These are phyloP conservation scores for Tetrastigma voinierianum DNA, from an alignment of 164 flowering plant genomes.

Conservation along the genomic window DNA sequence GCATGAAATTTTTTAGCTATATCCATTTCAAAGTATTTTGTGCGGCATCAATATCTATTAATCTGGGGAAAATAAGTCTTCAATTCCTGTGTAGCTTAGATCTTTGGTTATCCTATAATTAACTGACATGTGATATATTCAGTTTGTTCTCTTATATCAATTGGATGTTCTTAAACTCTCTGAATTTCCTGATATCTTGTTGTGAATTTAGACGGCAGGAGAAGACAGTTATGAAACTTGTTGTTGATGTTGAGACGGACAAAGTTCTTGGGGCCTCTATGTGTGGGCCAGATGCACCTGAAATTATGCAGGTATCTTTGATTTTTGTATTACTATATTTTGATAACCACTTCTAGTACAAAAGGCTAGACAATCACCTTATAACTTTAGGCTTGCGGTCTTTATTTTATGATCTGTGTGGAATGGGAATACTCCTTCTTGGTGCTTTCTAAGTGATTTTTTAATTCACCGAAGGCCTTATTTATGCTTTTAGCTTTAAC, in stretches of 20 bases:
- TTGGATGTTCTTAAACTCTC: neutral
- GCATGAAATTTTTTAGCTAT: no score
- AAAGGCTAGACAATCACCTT: neutral
- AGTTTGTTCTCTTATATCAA: neutral
- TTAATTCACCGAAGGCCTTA: neutral
- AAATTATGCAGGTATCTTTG: conserved; percentile 81
- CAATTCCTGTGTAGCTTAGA: neutral
- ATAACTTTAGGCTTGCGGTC: neutral
- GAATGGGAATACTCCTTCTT: neutral
- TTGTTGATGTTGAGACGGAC: conserved; percentile 86
- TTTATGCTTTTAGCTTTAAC: no score
- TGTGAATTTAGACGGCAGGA: conserved; percentile 71
- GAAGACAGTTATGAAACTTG: conserved; percentile 85
- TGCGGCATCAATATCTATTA: no score
- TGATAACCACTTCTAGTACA: neutral
- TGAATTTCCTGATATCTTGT: neutral
- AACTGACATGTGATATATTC: neutral
- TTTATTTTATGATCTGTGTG: neutral
- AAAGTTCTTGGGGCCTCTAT: conserved; percentile 95
- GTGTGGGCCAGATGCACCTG: conserved; percentile 98
- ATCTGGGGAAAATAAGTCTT: no score
- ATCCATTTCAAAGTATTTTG: no score
- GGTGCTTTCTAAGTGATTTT: neutral
- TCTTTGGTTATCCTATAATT: neutral
- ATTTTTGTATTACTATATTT: neutral